A percentile compares a stretch with the other conserved stretches of the same genome.
Conservation (phyloP, 2,329 filamentous ascomycete species). For the Aulographum hederae region DNA sequence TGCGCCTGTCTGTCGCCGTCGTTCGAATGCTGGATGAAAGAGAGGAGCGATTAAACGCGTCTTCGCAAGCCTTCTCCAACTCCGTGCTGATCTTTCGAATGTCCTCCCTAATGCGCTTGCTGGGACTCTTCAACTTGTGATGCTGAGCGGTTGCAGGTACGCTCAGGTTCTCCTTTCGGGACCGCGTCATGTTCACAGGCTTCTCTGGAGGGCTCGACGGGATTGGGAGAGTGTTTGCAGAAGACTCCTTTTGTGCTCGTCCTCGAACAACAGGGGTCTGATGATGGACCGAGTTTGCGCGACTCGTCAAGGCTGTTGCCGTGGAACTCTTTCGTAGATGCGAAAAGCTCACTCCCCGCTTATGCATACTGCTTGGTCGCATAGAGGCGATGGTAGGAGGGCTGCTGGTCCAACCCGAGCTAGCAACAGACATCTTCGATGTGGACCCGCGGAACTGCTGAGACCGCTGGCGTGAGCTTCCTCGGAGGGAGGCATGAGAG, state of each 20-base stretch:
- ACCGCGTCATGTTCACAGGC: constrained; percentile 9
- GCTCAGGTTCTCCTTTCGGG: constrained; percentile 14
- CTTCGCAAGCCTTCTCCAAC: constrained; percentile 78
- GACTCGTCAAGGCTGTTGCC: constrained; percentile 18
- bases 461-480: constrained; percentile 10
- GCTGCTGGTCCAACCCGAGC: constrained; percentile 27
- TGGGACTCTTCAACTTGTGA: constrained; percentile 12
- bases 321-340: constrained; percentile 31
- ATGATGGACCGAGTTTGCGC: too few relatives aligned
- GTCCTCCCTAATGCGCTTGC: constrained; percentile 51
- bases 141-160: not conserved
- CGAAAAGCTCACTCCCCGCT: constrained; percentile 44
- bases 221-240: too few relatives aligned
- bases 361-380: constrained; percentile 34
- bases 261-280: too few relatives aligned
- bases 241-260: too few relatives aligned
- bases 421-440: constrained; percentile 24
- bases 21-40: constrained; percentile 32
- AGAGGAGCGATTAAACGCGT: constrained; percentile 64
- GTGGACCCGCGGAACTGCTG: constrained; percentile 5
- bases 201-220: not conserved
- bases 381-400: constrained; percentile 25
- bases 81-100: constrained; percentile 68
- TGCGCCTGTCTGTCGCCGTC: constrained; percentile 20
- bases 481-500: constrained; percentile 12